These are phyloP conservation scores for Sphagnurus paluster DNA, from an alignment of 1,284 basidiomycete genomes.

Conservation along the genomic window DNA sequence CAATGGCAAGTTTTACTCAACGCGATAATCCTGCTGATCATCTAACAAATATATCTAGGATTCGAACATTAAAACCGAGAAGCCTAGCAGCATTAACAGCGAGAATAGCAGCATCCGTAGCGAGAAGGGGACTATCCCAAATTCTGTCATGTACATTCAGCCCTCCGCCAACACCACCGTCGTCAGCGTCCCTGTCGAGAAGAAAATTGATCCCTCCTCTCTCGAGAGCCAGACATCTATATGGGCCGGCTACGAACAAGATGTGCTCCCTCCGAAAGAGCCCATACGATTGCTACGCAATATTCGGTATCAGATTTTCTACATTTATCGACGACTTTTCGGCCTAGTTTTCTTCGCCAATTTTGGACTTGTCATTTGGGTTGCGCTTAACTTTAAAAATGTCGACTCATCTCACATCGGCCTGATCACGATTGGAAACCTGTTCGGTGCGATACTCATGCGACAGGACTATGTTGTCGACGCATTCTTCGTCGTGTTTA, in stretches of 20 bases:
- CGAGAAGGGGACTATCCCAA: conserved; percentile 7
- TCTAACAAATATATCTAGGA: not conserved
- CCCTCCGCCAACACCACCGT: conserved; percentile 1
- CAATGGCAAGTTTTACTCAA: not conserved
- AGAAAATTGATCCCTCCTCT: conserved; percentile 22
- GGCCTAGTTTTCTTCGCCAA: conserved; percentile 56
- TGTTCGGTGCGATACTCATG: conserved; percentile 58
- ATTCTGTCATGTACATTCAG: not conserved
- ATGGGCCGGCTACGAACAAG: conserved; percentile 57
- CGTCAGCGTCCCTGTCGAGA: conserved; percentile 20
- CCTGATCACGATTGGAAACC: conserved; percentile 49
- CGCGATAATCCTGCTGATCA: not conserved
- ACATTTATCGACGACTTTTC: conserved; percentile 58
- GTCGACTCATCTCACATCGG: conserved; percentile 48
- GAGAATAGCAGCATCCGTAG: too few species aligned
- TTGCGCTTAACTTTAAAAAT: conserved; percentile 38
- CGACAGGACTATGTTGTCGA: conserved; percentile 64
- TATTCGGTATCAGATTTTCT: conserved; percentile 55
- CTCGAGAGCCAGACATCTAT: conserved; percentile 31
- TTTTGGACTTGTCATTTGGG: conserved; percentile 50
- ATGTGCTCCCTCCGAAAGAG: conserved; percentile 50
- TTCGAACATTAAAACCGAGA: conserved; percentile 9
- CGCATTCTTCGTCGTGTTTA: conserved; percentile 52
- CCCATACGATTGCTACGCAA: conserved; percentile 50
- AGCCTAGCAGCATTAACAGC: too few species aligned